phyloP scores from a whole-genome alignment of 2,329 filamentous ascomycete genomes.

The Botrytis deweyae region DNA sequence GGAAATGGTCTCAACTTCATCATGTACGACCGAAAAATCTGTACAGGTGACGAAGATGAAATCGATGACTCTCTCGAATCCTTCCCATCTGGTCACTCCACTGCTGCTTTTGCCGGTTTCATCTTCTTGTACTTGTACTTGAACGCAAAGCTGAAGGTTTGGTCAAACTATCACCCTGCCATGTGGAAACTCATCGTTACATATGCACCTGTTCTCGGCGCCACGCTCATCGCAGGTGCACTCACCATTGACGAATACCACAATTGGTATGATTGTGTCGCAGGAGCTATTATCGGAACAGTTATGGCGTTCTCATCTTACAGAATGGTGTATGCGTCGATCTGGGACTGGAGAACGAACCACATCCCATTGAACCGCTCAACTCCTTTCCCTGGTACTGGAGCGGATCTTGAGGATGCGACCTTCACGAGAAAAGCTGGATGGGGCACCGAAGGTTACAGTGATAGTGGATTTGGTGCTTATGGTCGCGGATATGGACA shows the following conservation, averaged over 20 bases:
- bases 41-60: slow-evolving; percentile 62
- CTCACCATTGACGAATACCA: slow-evolving; percentile 73
- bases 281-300: slow-evolving; percentile 64
- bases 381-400: slow-evolving; percentile 48
- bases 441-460: slow-evolving; percentile 48
- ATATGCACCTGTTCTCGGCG: slow-evolving; percentile 66
- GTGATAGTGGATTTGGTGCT: slow-evolving; percentile 2
- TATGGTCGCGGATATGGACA: not conserved
- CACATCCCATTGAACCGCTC: slow-evolving; percentile 64
- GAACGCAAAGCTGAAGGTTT: slow-evolving; percentile 77
- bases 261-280: slow-evolving; percentile 73
- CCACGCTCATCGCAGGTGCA: slow-evolving; percentile 65
- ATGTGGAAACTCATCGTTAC: slow-evolving; percentile 71
- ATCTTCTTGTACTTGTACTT: slow-evolving; percentile 71
- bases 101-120: slow-evolving; percentile 70
- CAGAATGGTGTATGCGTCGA: slow-evolving; percentile 64
- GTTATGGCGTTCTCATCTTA: slow-evolving; percentile 64
- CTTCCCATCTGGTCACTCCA: slow-evolving; percentile 72
- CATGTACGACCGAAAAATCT: slow-evolving; percentile 69
- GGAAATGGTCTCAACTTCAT: slow-evolving; percentile 57
- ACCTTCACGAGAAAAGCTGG: slow-evolving; percentile 59
- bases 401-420: slow-evolving; percentile 50
- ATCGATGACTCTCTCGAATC: slow-evolving; percentile 70
- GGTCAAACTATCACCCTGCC: slow-evolving; percentile 67
- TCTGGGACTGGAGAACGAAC: slow-evolving; percentile 68